phyloP scores from a whole-genome alignment of 169 alveolate genomes.

The Toxoplasma gondii region DNA sequence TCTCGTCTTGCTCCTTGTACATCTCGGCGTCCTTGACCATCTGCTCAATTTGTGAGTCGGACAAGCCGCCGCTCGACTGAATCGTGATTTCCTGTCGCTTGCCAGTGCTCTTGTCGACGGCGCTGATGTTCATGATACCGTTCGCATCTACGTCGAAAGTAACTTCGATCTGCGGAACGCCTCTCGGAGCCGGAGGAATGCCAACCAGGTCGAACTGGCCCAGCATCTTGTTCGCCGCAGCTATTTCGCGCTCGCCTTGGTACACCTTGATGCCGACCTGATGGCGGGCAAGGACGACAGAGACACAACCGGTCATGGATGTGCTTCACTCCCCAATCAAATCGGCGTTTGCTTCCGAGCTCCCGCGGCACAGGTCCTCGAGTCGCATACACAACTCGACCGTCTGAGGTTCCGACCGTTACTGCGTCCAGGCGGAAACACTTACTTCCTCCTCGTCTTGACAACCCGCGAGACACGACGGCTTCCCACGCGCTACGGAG shows the following conservation, averaged over 20 bases:
- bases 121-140: constrained; percentile 97
- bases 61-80: constrained; percentile 96
- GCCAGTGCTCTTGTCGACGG: constrained; percentile 98
- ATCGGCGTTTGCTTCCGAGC: too few species aligned
- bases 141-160: constrained; percentile 98
- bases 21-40: constrained; percentile 98
- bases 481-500: too few species aligned
- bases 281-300: not conserved
- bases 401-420: too few species aligned
- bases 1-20: constrained; percentile 91
- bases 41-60: constrained; percentile 92
- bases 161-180: constrained; percentile 85
- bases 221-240: constrained; percentile 95
- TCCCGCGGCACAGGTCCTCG: too few species aligned
- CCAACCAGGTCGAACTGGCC: constrained; percentile 98
- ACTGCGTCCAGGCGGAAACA: too few species aligned
- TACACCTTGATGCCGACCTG: constrained; percentile 97
- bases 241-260: constrained; percentile 99
- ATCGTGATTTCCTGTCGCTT: constrained; percentile 95
- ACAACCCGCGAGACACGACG: too few species aligned
- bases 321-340: too few species aligned
- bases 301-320: not conserved
- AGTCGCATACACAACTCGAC: too few species aligned
- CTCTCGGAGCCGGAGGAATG: constrained; percentile 98
- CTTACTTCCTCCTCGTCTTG: too few species aligned